phyloP scores from a whole-genome alignment of 306 rosid genomes.

The Cucurbita argyrosperma region DNA sequence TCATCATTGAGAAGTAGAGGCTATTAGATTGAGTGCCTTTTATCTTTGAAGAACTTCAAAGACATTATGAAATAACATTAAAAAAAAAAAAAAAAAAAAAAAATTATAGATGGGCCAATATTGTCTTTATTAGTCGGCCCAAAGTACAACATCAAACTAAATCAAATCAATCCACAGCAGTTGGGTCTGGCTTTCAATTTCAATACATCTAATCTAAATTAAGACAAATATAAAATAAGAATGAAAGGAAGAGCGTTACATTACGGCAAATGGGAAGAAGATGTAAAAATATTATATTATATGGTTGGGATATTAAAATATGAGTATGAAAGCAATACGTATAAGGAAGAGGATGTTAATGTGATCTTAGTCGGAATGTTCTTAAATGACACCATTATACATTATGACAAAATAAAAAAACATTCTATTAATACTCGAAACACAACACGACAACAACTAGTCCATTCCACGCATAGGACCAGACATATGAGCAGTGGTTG shows the following conservation, averaged over 20 bases:
- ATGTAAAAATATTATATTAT: not conserved
- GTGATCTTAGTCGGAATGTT: constrained; percentile 9
- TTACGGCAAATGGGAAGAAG: too few species aligned
- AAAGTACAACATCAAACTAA: not conserved
- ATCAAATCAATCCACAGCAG: not conserved
- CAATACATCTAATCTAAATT: not conserved
- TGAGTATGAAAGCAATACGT: not conserved
- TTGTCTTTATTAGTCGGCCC: not conserved
- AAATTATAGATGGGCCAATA: not conserved
- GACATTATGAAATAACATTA: too few species aligned
- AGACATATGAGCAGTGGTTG: not conserved
- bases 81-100: not conserved
- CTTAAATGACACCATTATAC: not conserved
- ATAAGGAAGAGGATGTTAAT: not conserved
- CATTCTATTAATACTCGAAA: not conserved
- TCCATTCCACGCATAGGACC: not conserved
- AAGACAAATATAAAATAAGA: not conserved
- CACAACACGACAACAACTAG: not conserved
- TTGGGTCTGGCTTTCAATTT: not conserved
- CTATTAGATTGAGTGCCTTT: not conserved
- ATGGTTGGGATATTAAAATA: not conserved
- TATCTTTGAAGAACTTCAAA: not conserved
- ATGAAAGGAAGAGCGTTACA: not conserved
- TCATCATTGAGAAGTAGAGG: not conserved
- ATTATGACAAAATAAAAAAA: not conserved